These are phyloP conservation scores for Aspergillus phoenicis DNA, from an alignment of 2,329 filamentous ascomycete genomes.

Conservation along the genomic window DNA sequence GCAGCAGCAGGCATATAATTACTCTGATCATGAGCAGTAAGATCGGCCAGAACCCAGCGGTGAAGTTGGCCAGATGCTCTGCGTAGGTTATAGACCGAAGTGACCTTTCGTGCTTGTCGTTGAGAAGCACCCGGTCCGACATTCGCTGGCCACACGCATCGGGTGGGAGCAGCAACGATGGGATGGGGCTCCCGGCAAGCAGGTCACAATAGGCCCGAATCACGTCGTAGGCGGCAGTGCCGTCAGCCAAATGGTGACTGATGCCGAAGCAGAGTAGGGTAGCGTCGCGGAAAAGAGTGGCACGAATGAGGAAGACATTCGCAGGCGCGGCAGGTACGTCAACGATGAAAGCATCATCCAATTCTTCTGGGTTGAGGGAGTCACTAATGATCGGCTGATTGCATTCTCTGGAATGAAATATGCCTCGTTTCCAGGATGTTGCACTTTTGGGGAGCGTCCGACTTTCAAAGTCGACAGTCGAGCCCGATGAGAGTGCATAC, in stretches of 20 bases:
- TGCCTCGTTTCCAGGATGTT: background rate
- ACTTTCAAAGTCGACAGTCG: background rate
- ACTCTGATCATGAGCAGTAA: background rate
- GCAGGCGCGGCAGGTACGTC: background rate
- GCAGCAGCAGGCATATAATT: background rate
- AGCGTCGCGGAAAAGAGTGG: background rate
- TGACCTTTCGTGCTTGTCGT: too few species aligned
- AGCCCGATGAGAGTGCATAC: background rate
- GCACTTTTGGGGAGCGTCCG: background rate
- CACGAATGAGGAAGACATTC: background rate
- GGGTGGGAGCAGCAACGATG: background rate
- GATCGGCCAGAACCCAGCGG: background rate
- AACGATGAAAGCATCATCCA: constrained; percentile 1
- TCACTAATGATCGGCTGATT: background rate
- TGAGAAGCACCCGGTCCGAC: background rate
- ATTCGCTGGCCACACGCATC: background rate
- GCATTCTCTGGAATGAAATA: background rate
- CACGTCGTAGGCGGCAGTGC: background rate
- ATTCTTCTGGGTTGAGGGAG: background rate
- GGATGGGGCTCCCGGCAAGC: background rate
- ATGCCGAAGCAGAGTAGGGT: constrained; percentile 4
- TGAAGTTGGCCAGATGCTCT: background rate
- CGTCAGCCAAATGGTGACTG: constrained; percentile 5
- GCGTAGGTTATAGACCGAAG: background rate
- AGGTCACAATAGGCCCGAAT: constrained; percentile 4